These are phyloP conservation scores for Dactylellina cionopaga DNA, from an alignment of 2,329 filamentous ascomycete species.

Conservation along the genomic window DNA sequence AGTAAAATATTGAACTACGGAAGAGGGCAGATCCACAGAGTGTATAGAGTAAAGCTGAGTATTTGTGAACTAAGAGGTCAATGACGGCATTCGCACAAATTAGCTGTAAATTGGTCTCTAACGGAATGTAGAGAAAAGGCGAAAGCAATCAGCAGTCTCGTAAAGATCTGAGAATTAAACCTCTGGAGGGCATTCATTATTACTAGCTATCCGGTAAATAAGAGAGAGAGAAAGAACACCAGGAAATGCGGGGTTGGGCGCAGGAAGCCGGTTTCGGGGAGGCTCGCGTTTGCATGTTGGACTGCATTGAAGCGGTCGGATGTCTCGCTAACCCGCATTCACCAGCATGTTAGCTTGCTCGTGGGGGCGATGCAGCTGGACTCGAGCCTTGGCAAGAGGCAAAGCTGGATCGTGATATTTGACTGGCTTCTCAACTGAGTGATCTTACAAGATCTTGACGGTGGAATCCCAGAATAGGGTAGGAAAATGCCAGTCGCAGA, in stretches of 20 bases:
- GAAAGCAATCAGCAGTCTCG: slow-evolving; percentile 20
- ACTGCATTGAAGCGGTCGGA: slow-evolving; percentile 34
- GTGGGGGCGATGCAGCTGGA: slow-evolving; percentile 38
- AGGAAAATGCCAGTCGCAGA: no score
- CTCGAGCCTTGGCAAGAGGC: slow-evolving; percentile 12
- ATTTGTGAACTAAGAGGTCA: background rate
- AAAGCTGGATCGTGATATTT: background rate
- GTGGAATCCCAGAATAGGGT: no score
- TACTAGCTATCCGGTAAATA: slow-evolving; percentile 19
- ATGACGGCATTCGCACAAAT: slow-evolving; percentile 29
- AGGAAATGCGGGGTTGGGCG: slow-evolving; percentile 43
- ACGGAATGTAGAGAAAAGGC: slow-evolving; percentile 20
- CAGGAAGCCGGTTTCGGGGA: slow-evolving; percentile 43
- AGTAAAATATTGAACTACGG: slow-evolving; percentile 5
- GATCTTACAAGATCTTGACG: background rate
- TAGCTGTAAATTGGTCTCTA: background rate
- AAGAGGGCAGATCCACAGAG: slow-evolving; percentile 3
- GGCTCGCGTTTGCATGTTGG: slow-evolving; percentile 10
- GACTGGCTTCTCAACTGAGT: background rate
- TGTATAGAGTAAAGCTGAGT: background rate
- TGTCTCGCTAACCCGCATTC: slow-evolving; percentile 40
- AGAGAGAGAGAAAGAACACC: no score
- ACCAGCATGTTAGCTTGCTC: slow-evolving; percentile 19
- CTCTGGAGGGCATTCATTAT: background rate
- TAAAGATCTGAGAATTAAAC: background rate